phyloP scores from a whole-genome alignment of 371 early-diverging fungal genomes.

The Mucor mucedo region DNA sequence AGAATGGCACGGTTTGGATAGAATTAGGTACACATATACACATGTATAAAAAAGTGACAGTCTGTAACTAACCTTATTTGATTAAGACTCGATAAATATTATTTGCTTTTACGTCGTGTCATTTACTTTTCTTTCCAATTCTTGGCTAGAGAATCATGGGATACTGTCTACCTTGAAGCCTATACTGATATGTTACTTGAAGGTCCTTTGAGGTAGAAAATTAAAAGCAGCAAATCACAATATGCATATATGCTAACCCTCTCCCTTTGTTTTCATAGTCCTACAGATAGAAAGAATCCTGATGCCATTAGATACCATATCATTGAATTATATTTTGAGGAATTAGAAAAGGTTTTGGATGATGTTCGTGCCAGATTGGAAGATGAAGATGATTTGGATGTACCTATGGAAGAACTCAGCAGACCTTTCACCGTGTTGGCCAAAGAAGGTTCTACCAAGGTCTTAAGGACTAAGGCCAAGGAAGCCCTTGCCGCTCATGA shows the following conservation, averaged over 20 bases:
- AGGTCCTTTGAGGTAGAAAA: slow-evolving; percentile 77
- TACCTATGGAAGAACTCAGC: slow-evolving; percentile 68
- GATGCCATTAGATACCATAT: slow-evolving; percentile 82
- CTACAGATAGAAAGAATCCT: slow-evolving; percentile 68
- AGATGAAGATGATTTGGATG: slow-evolving; percentile 40
- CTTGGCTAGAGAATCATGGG: slow-evolving; percentile 74
- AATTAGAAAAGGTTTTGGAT: slow-evolving; percentile 71
- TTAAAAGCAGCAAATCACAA: too few species aligned
- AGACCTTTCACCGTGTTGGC: slow-evolving; percentile 71
- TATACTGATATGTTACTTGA: slow-evolving; percentile 66
- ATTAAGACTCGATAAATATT: slow-evolving; percentile 83
- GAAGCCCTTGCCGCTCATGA: slow-evolving; percentile 42
- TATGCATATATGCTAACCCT: not conserved
- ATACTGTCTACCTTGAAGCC: slow-evolving; percentile 57
- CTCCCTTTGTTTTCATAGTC: slow-evolving; percentile 38
- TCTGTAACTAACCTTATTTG: too few species aligned
- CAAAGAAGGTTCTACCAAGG: slow-evolving; percentile 55
- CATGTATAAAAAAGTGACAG: not conserved
- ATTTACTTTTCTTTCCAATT: slow-evolving; percentile 70
- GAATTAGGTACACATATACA: slow-evolving; percentile 63
- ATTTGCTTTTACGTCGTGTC: slow-evolving; percentile 79
- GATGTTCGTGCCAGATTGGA: slow-evolving; percentile 44
- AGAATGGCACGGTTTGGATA: slow-evolving; percentile 91
- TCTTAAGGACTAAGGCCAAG: slow-evolving; percentile 61
- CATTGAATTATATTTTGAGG: slow-evolving; percentile 81